Base-by-base conservation (phyloP, 345 rosid species). In the Geranium rotundifolium region DNA sequence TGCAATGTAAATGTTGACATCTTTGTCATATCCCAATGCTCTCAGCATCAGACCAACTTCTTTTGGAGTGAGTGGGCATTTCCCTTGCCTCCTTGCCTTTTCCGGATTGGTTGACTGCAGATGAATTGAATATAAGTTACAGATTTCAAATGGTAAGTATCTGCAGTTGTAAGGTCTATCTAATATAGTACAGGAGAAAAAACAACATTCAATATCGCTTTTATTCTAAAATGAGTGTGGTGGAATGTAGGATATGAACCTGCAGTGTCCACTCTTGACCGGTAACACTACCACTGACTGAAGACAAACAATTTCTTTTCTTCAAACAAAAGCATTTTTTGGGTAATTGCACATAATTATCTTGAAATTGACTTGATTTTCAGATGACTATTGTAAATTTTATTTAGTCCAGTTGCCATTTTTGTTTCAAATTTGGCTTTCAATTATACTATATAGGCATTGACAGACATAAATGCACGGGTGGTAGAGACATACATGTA, bases 11-110 rank as follows among this genome's bases (percentile, higher is more conserved):
- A 95, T 86, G 72, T 90, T 89, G 61, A 88, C 89, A 39, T 88
- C 86, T 1, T 88, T 86, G 63, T 91, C 95, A 74, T 95, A 95
- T 61, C 99, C 99, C 56, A 95, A 76, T 23, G 95, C 96, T 77
- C 99, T 75, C 77, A 90, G 79, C 96, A 95, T 90, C 70, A 95
- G 80, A 64, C 99, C 99, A 66, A 90, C 90, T 82, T 90, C 97
- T 73, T 84, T 82, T 17, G 99, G 99, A 67, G 97, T 90, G 29
- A 88, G 96, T 9, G 99, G 99, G 73, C 99, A 95, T 72, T 76
- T 86, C 71, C 99, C 99, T 71, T 95, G 99, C 71, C 97, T 76
- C 76, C 99, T 86, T 73, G 86, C 95, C 82, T 74, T 88, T 12
- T 95, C 99, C 18, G 97, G 95, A 68, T 88, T 84, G 57, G 61